Percentiles rank a stretch among this genome's conserved stretches.
Evolutionary conservation across 176 grass and related monocot species (phyloP).

Genomic region (Carex cristatella): DNA sequence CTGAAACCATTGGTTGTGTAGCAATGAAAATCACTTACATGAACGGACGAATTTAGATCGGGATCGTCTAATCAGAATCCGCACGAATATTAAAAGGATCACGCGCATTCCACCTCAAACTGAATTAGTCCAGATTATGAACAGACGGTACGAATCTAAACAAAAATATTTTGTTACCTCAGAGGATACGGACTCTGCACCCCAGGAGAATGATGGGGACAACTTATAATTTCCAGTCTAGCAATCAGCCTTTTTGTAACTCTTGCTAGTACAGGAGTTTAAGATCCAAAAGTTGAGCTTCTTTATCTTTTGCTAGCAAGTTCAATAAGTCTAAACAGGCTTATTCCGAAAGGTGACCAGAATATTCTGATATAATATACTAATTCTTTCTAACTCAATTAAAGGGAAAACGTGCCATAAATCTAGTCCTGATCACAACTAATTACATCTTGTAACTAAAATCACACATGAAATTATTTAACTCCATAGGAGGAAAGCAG

Average conservation of each 20-base stretch:
- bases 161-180: too few species aligned
- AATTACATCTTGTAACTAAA: neutral
- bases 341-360: neutral
- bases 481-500: neutral
- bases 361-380: neutral
- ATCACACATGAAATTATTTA: neutral
- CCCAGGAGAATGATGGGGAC: neutral
- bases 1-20: too few species aligned
- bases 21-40: too few species aligned
- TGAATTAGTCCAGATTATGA: too few species aligned
- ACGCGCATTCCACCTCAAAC: too few species aligned
- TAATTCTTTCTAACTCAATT: neutral
- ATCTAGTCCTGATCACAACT: neutral
- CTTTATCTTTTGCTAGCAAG: neutral
- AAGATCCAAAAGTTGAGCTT: neutral
- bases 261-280: neutral
- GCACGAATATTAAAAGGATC: too few species aligned
- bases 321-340: neutral
- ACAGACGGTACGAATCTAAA: too few species aligned
- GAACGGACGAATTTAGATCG: too few species aligned
- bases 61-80: too few species aligned
- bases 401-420: neutral
- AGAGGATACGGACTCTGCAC: too few species aligned
- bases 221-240: neutral
- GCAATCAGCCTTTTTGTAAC: neutral